These are phyloP conservation scores for Colletotrichum scovillei DNA, from an alignment of 2,329 filamentous ascomycete genomes.

Conservation along the genomic window DNA sequence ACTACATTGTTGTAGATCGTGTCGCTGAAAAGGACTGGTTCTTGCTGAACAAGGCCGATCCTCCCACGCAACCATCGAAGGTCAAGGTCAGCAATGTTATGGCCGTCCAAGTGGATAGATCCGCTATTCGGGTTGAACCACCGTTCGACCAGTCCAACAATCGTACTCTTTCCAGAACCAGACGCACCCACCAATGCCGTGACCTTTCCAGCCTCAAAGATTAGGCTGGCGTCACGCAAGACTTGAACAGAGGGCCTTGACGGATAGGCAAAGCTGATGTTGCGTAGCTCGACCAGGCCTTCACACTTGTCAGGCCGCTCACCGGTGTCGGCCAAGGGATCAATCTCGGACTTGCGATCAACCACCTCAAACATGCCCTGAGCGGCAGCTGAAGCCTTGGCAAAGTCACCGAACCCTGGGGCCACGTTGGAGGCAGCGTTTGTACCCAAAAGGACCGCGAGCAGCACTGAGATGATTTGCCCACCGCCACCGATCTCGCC, in stretches of 20 bases:
- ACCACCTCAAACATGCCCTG: conserved; percentile 55
- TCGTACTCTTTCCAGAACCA: conserved; percentile 45
- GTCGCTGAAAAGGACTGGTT: conserved; percentile 50
- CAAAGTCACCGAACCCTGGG: conserved; percentile 30
- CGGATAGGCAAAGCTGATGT: conserved; percentile 57
- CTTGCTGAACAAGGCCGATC: conserved; percentile 47
- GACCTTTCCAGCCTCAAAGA: conserved; percentile 57
- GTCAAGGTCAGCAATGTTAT: conserved; percentile 40
- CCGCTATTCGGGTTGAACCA: conserved; percentile 67
- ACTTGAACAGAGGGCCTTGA: conserved; percentile 55
- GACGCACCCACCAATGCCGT: conserved; percentile 70
- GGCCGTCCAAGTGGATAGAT: conserved; percentile 41
- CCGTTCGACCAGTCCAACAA: conserved; percentile 65
- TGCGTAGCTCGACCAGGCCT: conserved; percentile 49
- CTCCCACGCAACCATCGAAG: conserved; percentile 43
- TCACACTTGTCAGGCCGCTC: neutral
- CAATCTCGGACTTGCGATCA: conserved; percentile 46
- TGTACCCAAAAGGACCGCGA: neutral
- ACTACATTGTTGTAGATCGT: conserved; percentile 62
- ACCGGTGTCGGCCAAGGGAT: conserved; percentile 54
- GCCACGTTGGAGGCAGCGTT: neutral
- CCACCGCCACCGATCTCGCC: conserved; percentile 49
- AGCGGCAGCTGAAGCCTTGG: conserved; percentile 46
- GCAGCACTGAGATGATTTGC: neutral
- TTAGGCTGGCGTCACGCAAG: conserved; percentile 56